These are phyloP conservation scores for Phylloporus scabripes DNA, from an alignment of 768 basidiomycete genomes.

Conservation along the genomic window DNA sequence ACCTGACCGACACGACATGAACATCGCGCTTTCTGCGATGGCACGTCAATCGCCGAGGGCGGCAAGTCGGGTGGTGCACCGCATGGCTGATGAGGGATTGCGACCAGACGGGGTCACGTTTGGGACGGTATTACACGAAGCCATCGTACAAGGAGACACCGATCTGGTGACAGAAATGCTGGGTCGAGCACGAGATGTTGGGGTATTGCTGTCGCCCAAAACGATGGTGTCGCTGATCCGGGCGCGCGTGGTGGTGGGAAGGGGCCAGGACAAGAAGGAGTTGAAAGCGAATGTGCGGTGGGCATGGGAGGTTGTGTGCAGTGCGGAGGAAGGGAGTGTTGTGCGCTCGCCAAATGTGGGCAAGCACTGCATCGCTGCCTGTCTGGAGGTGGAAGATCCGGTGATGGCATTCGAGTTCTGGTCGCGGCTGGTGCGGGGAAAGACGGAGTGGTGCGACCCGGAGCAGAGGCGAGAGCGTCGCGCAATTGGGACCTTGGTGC, in stretches of 20 bases:
- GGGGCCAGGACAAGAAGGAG: constrained; percentile 21
- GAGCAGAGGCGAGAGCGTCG: constrained; percentile 42
- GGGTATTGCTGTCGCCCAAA: constrained; percentile 41
- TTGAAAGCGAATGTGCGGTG: constrained; percentile 34
- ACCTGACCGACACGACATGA: constrained; percentile 61
- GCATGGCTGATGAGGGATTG: constrained; percentile 46
- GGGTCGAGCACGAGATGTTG: constrained; percentile 33
- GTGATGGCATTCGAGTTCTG: constrained; percentile 58
- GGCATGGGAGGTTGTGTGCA: constrained; percentile 40
- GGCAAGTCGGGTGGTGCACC: constrained; percentile 44
- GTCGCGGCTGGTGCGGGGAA: constrained; percentile 41
- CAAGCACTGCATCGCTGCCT: constrained; percentile 44
- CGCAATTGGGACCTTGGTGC: constrained; percentile 35
- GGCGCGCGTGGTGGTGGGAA: constrained; percentile 28
- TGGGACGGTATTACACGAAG: constrained; percentile 59
- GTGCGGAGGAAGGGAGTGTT: constrained; percentile 32
- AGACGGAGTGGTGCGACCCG: constrained; percentile 43
- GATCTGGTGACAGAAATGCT: constrained; percentile 42
- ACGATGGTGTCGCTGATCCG: constrained; percentile 46
- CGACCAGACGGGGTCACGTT: constrained; percentile 50
- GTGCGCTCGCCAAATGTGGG: constrained; percentile 45
- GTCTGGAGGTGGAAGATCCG: constrained; percentile 46
- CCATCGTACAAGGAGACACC: constrained; percentile 40
- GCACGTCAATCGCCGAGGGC: constrained; percentile 43
- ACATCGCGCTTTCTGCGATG: constrained; percentile 53